Percentiles rank a stretch among this genome's conserved stretches.
Evolutionary conservation across 1,284 basidiomycete genomes (phyloP).

Genomic region (Ustilago shanxiensis): DNA sequence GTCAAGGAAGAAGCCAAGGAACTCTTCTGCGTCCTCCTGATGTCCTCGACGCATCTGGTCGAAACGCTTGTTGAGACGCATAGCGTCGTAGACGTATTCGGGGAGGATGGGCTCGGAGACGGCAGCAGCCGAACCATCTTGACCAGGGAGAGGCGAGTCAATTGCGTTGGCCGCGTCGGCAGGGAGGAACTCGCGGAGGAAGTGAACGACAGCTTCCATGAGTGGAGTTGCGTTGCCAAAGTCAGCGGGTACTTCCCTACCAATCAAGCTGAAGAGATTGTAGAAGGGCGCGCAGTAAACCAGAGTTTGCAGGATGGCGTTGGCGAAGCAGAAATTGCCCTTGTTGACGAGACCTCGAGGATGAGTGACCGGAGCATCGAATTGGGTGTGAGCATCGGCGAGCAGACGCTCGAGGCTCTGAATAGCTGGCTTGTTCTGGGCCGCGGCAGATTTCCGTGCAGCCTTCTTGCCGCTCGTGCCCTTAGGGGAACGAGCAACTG

Average conservation of each 20-base stretch:
- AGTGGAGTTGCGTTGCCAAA: slow-evolving; percentile 77
- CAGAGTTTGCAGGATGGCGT: slow-evolving; percentile 89
- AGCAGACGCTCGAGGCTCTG: slow-evolving; percentile 48
- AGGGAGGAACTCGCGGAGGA: slow-evolving; percentile 81
- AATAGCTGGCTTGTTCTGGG: slow-evolving; percentile 15
- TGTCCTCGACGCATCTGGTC: slow-evolving; percentile 93
- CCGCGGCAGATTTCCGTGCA: slow-evolving; percentile 32
- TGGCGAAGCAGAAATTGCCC: slow-evolving; percentile 98
- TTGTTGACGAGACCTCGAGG: slow-evolving; percentile 91
- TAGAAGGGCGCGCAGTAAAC: slow-evolving; percentile 90
- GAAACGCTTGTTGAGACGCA: slow-evolving; percentile 93
- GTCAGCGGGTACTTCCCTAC: slow-evolving; percentile 73
- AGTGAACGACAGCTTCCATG: slow-evolving; percentile 83
- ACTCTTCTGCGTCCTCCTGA: slow-evolving; percentile 98
- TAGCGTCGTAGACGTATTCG: slow-evolving; percentile 91
- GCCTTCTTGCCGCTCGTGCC: slow-evolving; percentile 25
- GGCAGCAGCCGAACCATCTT: slow-evolving; percentile 31
- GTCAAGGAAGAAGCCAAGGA: slow-evolving; percentile 96
- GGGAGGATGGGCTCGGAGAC: slow-evolving; percentile 80
- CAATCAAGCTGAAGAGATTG: slow-evolving; percentile 81
- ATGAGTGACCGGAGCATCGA: slow-evolving; percentile 72
- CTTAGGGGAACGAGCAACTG: slow-evolving; percentile 36
- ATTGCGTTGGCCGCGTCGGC: slow-evolving; percentile 41
- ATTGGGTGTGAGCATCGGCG: slow-evolving; percentile 47
- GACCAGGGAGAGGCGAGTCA: slow-evolving; percentile 17